Evolutionary conservation across 75 land plant genomes (phyloP), one percentile per base, ranked within the genome.

Genomic region (Cupressus sempervirens): DNA sequence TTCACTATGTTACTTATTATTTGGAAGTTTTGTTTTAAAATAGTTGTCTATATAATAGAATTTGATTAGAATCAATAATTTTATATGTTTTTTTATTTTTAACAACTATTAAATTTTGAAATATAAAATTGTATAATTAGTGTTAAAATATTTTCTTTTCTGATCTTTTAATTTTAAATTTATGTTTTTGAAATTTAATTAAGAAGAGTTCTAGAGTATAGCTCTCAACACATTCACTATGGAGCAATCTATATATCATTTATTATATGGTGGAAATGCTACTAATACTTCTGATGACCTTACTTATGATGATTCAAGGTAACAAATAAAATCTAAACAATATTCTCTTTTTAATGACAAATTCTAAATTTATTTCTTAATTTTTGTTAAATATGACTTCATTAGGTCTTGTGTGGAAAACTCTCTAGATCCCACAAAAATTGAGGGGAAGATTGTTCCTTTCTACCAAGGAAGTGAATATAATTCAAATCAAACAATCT

Each of bases 361-460:
- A 0, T 15, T 36, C 10, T 36, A 6, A 16, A 40, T 36, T 77
- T 4, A 23, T 35, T 40, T 20, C 18, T 26, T 40, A 40, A 9
- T 40, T 7, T 40, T 20, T 36, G 6, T 76, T 77, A n/a, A n/a
- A 35, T 77, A 20, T 35, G 10, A n/a, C 8, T 15, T 36, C 2
- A 23, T 26, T 41, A 46, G 26, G n/a, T 84, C 3, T 52, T 90
- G 34, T 85, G 89, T 68, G 18, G 86, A 9, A 43, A 53, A 50
- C 13, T 50, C 53, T 3, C 1, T 50, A 50, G 53, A 50, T 50
- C 15, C 53, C 53, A 50, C 53, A 41, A 84, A 86, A 40, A 88
- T 86, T 82, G 40, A 29, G 36, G 88, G 86, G 45, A 88, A 84
- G 54, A 86, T 90, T 68, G 91, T 90, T 53, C 18, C 76, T 3